These are phyloP conservation scores for Agroathelia rolfsii DNA, from an alignment of 1,284 basidiomycete species.

Conservation along the genomic window DNA sequence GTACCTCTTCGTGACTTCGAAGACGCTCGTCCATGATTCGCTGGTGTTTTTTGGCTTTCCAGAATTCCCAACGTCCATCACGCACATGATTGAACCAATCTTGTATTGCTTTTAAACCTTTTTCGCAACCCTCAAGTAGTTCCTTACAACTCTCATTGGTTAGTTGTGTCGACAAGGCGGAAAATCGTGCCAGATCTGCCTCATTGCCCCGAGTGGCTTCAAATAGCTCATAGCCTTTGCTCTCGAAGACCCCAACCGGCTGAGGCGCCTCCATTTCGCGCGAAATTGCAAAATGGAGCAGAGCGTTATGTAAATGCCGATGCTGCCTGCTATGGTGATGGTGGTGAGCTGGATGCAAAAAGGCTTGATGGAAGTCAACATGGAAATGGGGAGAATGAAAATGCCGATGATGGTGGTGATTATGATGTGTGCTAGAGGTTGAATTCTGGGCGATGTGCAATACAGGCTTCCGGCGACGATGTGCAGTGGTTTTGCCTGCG, in stretches of 20 bases:
- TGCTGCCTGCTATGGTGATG: constrained; percentile 19
- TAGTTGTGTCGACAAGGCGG: constrained; percentile 40
- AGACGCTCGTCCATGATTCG: too few species aligned
- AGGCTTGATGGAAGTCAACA: too few species aligned
- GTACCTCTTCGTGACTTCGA: too few species aligned
- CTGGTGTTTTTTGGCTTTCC: constrained; percentile 19
- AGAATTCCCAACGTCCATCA: constrained; percentile 29
- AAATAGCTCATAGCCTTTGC: constrained; percentile 67
- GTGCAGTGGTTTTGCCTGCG: too few species aligned
- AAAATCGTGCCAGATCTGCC: constrained; percentile 39
- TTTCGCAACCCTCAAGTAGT: constrained; percentile 39
- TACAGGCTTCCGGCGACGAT: too few species aligned
- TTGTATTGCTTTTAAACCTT: constrained; percentile 35
- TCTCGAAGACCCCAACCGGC: constrained; percentile 77
- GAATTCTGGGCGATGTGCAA: too few species aligned
- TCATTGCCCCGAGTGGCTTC: constrained; percentile 52
- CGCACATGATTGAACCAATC: constrained; percentile 43
- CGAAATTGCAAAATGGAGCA: constrained; percentile 20
- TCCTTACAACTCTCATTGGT: constrained; percentile 49
- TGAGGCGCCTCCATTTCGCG: constrained; percentile 31
- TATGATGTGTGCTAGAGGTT: constrained; percentile 12
- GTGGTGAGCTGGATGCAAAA: too few species aligned
- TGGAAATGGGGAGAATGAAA: too few species aligned
- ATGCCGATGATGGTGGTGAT: too few species aligned
- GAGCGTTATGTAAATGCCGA: constrained; percentile 19